These are phyloP conservation scores for Nitzschia sp. DNA, from an alignment of 108 stramenopile species.

Conservation along the genomic window DNA sequence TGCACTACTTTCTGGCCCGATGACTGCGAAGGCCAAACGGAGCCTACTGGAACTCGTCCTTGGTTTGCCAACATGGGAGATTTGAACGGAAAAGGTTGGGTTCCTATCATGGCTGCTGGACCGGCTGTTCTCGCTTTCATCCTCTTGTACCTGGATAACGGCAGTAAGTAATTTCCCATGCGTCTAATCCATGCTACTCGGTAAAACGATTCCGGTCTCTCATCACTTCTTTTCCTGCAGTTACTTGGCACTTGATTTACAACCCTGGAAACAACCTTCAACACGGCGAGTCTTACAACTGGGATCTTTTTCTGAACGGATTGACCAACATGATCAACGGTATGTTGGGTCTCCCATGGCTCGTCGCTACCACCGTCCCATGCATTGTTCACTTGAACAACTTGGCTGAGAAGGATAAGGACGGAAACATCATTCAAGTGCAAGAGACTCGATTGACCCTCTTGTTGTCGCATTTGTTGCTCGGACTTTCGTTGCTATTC, in stretches of 20 bases:
- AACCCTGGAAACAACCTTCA: conserved; percentile 29
- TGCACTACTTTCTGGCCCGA: conserved; percentile 45
- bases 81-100: conserved; percentile 52
- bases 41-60: conserved; percentile 29
- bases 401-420: conserved; percentile 39
- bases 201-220: no score
- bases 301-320: conserved; percentile 35
- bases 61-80: conserved; percentile 54
- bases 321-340: conserved; percentile 41
- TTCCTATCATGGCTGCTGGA: conserved; percentile 52
- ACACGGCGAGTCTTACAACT: conserved; percentile 61
- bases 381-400: conserved; percentile 41
- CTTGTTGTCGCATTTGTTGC: conserved; percentile 34
- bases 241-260: conserved; percentile 48
- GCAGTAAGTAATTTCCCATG: no score
- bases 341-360: conserved; percentile 49
- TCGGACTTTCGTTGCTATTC: conserved; percentile 25
- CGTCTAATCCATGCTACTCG: not conserved
- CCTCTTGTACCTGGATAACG: conserved; percentile 51
- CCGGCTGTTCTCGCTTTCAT: conserved; percentile 62
- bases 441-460: conserved; percentile 49
- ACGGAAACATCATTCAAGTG: conserved; percentile 33
- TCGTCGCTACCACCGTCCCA: conserved; percentile 54
- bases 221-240: no score
- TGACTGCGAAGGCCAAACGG: conserved; percentile 48